Percentiles rank a stretch among this genome's conserved stretches.
These are phyloP conservation scores for Colletotrichum echinochloae DNA, from an alignment of 2,329 filamentous ascomycete species.

Conservation along the genomic window DNA sequence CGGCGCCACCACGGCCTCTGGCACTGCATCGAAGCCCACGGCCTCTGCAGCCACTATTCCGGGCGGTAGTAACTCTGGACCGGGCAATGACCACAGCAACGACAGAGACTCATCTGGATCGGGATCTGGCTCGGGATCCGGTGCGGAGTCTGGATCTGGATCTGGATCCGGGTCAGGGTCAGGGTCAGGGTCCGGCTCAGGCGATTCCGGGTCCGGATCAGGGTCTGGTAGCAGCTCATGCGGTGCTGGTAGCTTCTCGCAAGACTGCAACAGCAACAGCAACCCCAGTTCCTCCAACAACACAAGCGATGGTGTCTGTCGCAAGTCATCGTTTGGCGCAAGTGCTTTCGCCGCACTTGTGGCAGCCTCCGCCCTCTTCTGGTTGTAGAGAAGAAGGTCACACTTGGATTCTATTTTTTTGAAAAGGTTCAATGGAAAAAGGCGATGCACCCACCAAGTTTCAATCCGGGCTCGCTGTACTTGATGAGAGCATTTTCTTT, in stretches of 20 bases:
- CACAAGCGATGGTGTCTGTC: constrained; percentile 44
- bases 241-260: constrained; percentile 54
- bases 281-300: constrained; percentile 12
- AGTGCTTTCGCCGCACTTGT: constrained; percentile 53
- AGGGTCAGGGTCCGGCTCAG: constrained; percentile 23
- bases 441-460: constrained; percentile 9
- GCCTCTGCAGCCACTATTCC: constrained; percentile 45
- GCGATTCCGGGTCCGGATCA: constrained; percentile 38
- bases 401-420: not conserved
- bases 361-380: constrained; percentile 49
- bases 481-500: constrained; percentile 27
- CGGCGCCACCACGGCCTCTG: constrained; percentile 46
- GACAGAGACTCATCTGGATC: constrained; percentile 43
- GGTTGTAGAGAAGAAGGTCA: constrained; percentile 43
- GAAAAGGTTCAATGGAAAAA: constrained; percentile 23
- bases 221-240: constrained; percentile 49
- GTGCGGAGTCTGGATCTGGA: constrained; percentile 40
- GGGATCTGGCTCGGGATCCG: constrained; percentile 37
- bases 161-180: constrained; percentile 27
- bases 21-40: constrained; percentile 32
- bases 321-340: constrained; percentile 48
- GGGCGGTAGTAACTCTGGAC: constrained; percentile 47
- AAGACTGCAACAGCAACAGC: constrained; percentile 49
- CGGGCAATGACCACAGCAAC: constrained; percentile 46
- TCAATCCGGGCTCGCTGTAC: constrained; percentile 25